Percentiles rank a stretch among this genome's conserved stretches.
phyloP scores from a whole-genome alignment of 768 basidiomycete species.

The Russula ochroleuca region DNA sequence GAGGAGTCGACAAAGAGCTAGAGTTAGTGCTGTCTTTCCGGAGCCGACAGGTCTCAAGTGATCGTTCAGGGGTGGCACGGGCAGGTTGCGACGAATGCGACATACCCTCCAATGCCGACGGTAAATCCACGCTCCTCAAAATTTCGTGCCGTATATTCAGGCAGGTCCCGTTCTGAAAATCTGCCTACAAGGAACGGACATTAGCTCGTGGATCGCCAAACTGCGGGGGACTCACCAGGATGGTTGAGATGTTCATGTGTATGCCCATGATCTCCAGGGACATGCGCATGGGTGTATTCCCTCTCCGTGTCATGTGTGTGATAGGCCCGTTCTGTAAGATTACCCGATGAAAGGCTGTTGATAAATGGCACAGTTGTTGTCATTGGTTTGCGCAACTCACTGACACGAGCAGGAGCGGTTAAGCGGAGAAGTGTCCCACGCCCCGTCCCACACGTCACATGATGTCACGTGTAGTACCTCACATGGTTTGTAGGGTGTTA shows the following conservation, averaged over 20 bases:
- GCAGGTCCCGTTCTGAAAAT: conserved; percentile 87
- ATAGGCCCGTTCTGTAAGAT: conserved; percentile 33
- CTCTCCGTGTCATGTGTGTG: conserved; percentile 51
- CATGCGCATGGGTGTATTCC: conserved; percentile 50
- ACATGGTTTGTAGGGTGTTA: too few species aligned
- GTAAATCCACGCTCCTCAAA: conserved; percentile 95
- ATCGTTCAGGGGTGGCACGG: not conserved
- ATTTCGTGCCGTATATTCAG: conserved; percentile 77
- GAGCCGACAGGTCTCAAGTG: conserved; percentile 88
- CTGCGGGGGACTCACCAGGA: conserved; percentile 51
- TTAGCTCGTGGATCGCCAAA: not conserved
- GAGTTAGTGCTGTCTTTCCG: conserved; percentile 91
- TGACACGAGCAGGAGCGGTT: too few species aligned
- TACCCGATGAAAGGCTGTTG: conserved; percentile 50
- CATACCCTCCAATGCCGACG: conserved; percentile 95
- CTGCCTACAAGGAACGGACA: conserved; percentile 53
- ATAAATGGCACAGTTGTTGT: conserved; percentile 70
- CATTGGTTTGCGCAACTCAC: not conserved
- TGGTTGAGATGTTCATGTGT: conserved; percentile 92
- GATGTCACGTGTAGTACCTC: too few species aligned
- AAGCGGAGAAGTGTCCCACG: too few species aligned
- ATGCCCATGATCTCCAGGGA: conserved; percentile 77
- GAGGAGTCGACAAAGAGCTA: conserved; percentile 80
- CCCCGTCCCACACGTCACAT: too few species aligned
- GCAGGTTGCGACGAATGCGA: conserved; percentile 5